Base-by-base conservation (phyloP, 2,329 filamentous ascomycete genomes). In the Lachnellula suecica region DNA sequence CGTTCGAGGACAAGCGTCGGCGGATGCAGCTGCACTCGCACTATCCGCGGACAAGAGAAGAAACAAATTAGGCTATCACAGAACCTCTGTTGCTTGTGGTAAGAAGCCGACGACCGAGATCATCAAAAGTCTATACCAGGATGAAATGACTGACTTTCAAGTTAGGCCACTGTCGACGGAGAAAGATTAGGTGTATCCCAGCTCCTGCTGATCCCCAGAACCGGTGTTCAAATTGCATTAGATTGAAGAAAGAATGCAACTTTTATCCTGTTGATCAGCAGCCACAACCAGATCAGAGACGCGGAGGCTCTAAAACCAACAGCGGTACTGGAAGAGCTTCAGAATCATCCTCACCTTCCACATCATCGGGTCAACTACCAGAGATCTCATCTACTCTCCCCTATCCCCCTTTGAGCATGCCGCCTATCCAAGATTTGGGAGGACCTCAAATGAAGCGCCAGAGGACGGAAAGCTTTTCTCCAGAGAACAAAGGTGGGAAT, bases 61-160 rank as follows among this genome's bases (percentile, higher is more conserved):
- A 67, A 97, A 96, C 71, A 97, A 96, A 72, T 79, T 97, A 56
- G 93, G 93, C 35, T 97, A 97, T 69, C 93, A 97, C 74, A 84
- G 93, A 66, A 96, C 91, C 31, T 95, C 92, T 41, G 90, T 97
- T 63, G 94, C 93, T 62, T 97, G 93, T 76, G 88, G 93, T 97
- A 81, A 83, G 92, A 84, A 52, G 38, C 54, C 4, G 41, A 38
- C 44, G 38, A 13, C 19, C 13, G 6, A 25, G 40, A 37, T 23
- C 50, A 44, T 37, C 48, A 47, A 43, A 52, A 31, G 25, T 31
- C 37, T 44, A 46, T 60, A 44, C 24, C 11, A 42, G 47, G 38
- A n/a, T 29, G 11, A 40, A 40, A 25, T 46, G 29, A 59, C 60
- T 64, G 49, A 65, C 49, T 37, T 31, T 38, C 13, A 40, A 43